Evolutionary conservation across 371 early-diverging fungal genomes (phyloP), one percentile per base, ranked within the genome.

Genomic region (Rhizopus stolonifer): DNA sequence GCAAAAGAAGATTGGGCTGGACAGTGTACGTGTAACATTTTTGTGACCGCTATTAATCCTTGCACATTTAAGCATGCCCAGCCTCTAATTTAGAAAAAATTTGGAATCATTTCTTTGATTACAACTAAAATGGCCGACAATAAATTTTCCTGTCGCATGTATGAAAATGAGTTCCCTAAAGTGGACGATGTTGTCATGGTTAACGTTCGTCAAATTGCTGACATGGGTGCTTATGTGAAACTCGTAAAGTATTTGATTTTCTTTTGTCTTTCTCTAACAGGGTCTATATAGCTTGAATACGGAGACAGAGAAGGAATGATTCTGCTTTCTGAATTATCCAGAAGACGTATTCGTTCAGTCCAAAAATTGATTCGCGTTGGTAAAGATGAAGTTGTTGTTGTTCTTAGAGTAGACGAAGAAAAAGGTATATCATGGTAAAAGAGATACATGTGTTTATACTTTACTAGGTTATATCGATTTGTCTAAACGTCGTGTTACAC

Each of bases 181-280:
- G 94, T 94, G 50, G 99, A 99, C 54, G 95, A 98, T 61, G 85
- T 98, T 51, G 99, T 99, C 56, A 95, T 99, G 90, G 99, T 96
- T 61, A 98, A 92, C 67, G 97, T 98, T 54, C 88, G 91, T 51
- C 92, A 95, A 68, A 95, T 99, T 70, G 94, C 93, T 43, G 98
- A 98, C 63, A 92, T 98, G 85, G 99, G 99, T 42, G 98, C 99
- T 49, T 95, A 97, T 71, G 95, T 99, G 39, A 87, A 92, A 65
- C 84, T 99, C 55, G 85, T 94, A 67, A 17, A 42, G 11, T 29
- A n/a, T 15, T 19, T 7, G 18, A 29, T 25, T 19, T 31, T 26
- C 31, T 29, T 29, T 29, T 7, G 4, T 29, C 31, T 29, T 29
- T 10, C 4, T 29, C 31, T 29, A 7, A 7, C 4, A 29, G 7